Base-by-base conservation (phyloP, 2,329 filamentous ascomycete species). In the Nakataea oryzae region DNA sequence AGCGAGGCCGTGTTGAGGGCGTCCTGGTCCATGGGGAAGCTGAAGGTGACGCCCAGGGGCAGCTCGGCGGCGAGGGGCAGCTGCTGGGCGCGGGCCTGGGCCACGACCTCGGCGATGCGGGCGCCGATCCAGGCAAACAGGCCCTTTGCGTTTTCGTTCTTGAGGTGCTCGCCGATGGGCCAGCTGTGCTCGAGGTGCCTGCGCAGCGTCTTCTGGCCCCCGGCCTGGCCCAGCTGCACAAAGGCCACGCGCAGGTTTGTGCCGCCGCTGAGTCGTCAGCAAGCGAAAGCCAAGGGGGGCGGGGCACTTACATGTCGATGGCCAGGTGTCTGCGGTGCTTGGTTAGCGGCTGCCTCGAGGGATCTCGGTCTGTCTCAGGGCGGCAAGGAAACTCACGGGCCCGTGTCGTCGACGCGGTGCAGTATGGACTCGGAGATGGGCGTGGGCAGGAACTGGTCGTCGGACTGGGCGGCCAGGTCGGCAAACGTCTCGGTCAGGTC, bases 111-210 rank as follows among this genome's bases (percentile, higher is more conserved):
- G 17, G 88, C 88, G 67, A 95, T 90, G 69, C 87, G 89, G 67
- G 83, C 78, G 29, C 90, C 90, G 66, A 95, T 90, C 90, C 90
- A 95, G n/a, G 81, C 75, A 72, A 95, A 95, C 2, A 93, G 76
- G 63, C 86, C 85, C 62, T 91, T 86, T 1, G 88, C 85, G 65
- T 92, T 87, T 67, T 91, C 85, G 72, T 83, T 84, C 70, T 91
- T 91, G 65, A 92, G 74, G 62, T 87, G 83, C 55, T 91, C 85
- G 58, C 82, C 82, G 67, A 93, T 93, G 9, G 88, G 84, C 88
- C 89, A 92, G 61, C 83, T 84, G 66, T 81, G 86, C 71, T 92
- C 89, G 62, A 90, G 74, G 6, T 83, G 81, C 58, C 86, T 79
- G 47, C 78, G 78, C 34, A 88, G 69, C n/a, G 4, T 60, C 56